A percentile compares a stretch with the other conserved stretches of the same genome.
These are phyloP conservation scores for Acacia melanoxylon DNA, from an alignment of 306 rosid genomes.

Conservation along the genomic window DNA sequence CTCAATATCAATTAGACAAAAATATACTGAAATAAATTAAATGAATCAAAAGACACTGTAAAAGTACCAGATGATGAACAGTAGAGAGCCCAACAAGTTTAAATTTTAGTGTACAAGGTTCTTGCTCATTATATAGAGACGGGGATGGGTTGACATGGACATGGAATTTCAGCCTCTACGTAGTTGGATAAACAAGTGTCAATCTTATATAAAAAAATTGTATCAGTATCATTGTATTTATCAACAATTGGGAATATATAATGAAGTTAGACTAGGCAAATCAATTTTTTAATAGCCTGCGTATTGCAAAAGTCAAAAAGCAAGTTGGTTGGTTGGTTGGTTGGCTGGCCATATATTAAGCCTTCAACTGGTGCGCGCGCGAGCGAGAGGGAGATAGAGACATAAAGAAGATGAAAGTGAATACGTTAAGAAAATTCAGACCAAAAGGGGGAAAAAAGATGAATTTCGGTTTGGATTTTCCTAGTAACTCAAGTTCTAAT, in stretches of 20 bases:
- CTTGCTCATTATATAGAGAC: slow-evolving; percentile 29
- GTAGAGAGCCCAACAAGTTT: not conserved
- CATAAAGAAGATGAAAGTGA: too few relatives aligned
- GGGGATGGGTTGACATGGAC: not conserved
- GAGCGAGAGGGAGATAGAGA: too few relatives aligned
- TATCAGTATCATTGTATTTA: not conserved
- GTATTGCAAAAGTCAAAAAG: not conserved
- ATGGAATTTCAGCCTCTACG: not conserved
- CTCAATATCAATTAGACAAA: not conserved
- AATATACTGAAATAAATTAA: not conserved
- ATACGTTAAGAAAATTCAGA: not conserved
- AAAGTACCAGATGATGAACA: not conserved
- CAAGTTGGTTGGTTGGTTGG: not conserved
- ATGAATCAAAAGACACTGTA: not conserved
- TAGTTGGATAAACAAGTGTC: not conserved
- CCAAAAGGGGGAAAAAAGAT: not conserved
- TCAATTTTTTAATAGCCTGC: not conserved
- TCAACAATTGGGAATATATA: not conserved
- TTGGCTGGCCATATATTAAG: not conserved
- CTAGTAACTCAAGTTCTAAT: not conserved
- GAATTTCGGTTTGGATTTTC: slow-evolving; percentile 20
- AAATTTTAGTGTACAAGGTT: not conserved
- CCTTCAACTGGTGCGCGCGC: too few relatives aligned
- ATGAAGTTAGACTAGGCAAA: not conserved
- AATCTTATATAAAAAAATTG: not conserved